Evolutionary conservation across 176 grass and related monocot genomes (phyloP), one percentile per base, ranked within the genome.

Genomic region (Ampelocalamus luodianensis): DNA sequence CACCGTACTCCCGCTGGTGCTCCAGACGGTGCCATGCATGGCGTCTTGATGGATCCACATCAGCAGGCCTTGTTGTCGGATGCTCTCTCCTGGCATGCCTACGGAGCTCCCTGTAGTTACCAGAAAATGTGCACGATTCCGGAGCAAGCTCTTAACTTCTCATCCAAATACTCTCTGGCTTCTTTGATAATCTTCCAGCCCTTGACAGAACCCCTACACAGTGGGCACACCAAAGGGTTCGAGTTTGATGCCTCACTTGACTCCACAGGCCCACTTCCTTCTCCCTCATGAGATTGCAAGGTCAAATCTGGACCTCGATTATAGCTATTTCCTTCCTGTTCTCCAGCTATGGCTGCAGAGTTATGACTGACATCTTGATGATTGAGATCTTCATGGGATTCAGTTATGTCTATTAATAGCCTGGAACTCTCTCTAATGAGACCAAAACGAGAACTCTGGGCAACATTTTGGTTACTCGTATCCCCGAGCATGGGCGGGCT

Each of bases 21-120:
- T 97, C 94, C 40, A 97, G 59, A 46, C 43, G 91, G 81, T 87
- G 85, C 94, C 94, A 97, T 0, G 82, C 84, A 42, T 82, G 85
- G 22, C 90, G 87, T n/a, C 91, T 86, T 76, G 69, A 93, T 8
- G 87, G 87, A n/a, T 97, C 91, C 43, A 90, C 91, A 24, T 93
- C 87, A 79, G 87, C 78, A 53, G 89, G 89, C 74, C 87, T 97
- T 44, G 89, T 91, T 48, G 86, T 59, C 56, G 94, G 94, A 58
- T 97, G 94, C 3, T 80, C 82, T 54, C 79, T 86, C 82, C 94
- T 88, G 18, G 91, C 94, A 79, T 97, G 94, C 29, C 89, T 97
- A 16, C 89, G 89, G 8, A 92, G 88, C 71, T 86, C 94, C 37
- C 85, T 79, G 27, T 97, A 97, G 39, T 91, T 94, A 12, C 94